Evolutionary conservation across 1,139 yeast species (phyloP), one percentile per base, ranked within the genome.

Genomic region (Arxiozyma bovina): DNA sequence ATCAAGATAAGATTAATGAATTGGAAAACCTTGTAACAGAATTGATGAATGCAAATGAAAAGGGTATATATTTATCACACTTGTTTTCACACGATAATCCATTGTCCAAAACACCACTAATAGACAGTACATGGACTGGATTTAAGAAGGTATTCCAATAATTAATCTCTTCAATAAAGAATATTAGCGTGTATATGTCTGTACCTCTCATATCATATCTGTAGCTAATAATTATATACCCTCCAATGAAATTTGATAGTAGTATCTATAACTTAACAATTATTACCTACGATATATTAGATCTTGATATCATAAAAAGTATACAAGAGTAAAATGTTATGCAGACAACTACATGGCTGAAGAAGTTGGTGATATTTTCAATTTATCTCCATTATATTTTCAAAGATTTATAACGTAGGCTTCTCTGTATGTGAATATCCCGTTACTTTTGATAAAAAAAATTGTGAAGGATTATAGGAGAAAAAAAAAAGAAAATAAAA

Each of bases 1-100:
- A 79, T 27, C 82, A 79, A 58, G 93, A 86, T 53, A 68, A 69
- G 51, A 56, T 73, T 4, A 62, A 61, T 41, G 58, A 60, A 9
- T 59, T 72, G 43, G 65, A 71, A 42, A 48, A 41, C 21, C 38
- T 48, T 15, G 50, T 50, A 17, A 55, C 50, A 45, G 52, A 53
- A 40, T 49, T 60, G 11, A 58, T 50, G 42, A 34, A 34, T 22
- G 59, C 59, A 20, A 60, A 53, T 47, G 56, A 54, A 48, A 54
- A 49, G 20, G 57, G 58, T 23, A 43, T 42, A 7, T 47, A 46
- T 23, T 18, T 46, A 38, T 38, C 49, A 12, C 42, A 46, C 23
- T 21, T 46, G n/a, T 46, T 46, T 34, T 17, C 30, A 11, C 18
- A 46, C 2, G 42, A 38, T 3, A 57, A 54, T 11, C 55, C 45